phyloP scores from a whole-genome alignment of 78 protist genomes.

The Dictyostelium citrinum region DNA sequence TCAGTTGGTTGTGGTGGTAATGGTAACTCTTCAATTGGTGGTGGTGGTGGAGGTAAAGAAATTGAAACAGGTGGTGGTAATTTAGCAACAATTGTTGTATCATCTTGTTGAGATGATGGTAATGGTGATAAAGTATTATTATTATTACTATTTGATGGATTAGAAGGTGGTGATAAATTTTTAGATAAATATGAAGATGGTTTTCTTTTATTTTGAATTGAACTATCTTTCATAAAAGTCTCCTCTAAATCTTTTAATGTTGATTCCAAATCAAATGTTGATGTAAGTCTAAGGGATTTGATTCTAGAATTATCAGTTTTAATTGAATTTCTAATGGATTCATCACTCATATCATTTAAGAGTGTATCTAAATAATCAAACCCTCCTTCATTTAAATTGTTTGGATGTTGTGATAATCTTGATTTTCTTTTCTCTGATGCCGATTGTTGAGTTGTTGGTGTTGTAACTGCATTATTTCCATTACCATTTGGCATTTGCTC shows the following conservation, averaged over 20 bases:
- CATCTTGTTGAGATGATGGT: not conserved
- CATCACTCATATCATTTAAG: slow-evolving; percentile 50
- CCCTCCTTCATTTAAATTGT: not conserved
- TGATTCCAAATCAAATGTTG: slow-evolving; percentile 53
- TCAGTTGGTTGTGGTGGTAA: not conserved
- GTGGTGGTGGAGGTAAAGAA: not conserved
- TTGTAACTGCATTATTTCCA: not conserved
- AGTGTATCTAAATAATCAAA: slow-evolving; percentile 69
- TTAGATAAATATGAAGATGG: slow-evolving; percentile 18
- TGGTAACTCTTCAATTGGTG: not conserved
- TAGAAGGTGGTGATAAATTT: slow-evolving; percentile 9
- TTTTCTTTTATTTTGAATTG: slow-evolving; percentile 36
- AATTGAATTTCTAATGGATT: slow-evolving; percentile 1
- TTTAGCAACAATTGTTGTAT: not conserved
- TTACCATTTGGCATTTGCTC: not conserved
- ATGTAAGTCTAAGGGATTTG: slow-evolving; percentile 31
- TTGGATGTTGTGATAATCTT: slow-evolving; percentile 39
- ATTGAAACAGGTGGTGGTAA: slow-evolving; percentile 8
- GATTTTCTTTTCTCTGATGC: slow-evolving; percentile 35
- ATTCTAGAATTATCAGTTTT: slow-evolving; percentile 60
- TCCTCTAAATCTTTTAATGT: slow-evolving; percentile 68
- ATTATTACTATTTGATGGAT: not conserved
- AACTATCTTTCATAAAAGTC: slow-evolving; percentile 13
- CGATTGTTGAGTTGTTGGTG: not conserved
- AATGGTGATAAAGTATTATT: not conserved